A percentile compares a stretch with the other conserved stretches of the same genome.
phyloP scores from a whole-genome alignment of 176 grass and related monocot species.

The Alloteropsis semialata region DNA sequence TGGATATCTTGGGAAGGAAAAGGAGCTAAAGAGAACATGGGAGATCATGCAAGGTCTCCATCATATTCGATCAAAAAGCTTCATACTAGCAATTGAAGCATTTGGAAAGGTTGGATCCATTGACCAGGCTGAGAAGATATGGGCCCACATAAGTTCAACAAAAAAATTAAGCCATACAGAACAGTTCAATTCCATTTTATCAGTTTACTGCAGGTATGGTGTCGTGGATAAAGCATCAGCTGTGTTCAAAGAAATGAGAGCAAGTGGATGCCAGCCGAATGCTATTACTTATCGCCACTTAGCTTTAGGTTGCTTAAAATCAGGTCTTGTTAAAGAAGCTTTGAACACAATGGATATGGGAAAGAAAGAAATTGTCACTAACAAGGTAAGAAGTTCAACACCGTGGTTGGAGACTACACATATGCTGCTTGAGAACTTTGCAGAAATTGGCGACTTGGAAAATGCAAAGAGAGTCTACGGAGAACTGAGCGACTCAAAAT shows the following conservation, averaged over 20 bases:
- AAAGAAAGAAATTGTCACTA: constrained; percentile 55
- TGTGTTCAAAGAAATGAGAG: constrained; percentile 85
- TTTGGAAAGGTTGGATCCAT: constrained; percentile 63
- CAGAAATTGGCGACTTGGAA: constrained; percentile 67
- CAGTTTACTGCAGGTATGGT: constrained; percentile 78
- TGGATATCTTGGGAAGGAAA: constrained; percentile 71
- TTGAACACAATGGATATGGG: constrained; percentile 71
- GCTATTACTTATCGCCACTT: constrained; percentile 92
- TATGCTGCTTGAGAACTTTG: constrained; percentile 76
- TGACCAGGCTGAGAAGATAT: constrained; percentile 67
- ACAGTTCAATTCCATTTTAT: constrained; percentile 85
- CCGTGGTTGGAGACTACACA: constrained; percentile 92
- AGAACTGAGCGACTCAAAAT: constrained; percentile 91
- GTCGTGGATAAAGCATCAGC: constrained; percentile 68
- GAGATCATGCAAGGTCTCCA: constrained; percentile 61
- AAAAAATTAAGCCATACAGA: constrained; percentile 51
- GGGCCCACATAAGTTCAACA: constrained; percentile 55
- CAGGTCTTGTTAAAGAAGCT: constrained; percentile 73
- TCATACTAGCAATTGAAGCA: constrained; percentile 79
- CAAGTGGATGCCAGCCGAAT: constrained; percentile 69
- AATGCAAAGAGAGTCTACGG: constrained; percentile 64
- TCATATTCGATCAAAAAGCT: constrained; percentile 71
- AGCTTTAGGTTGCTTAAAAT: constrained; percentile 80
- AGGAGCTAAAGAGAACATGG: constrained; percentile 71
- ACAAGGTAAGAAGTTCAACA: constrained; percentile 67